A percentile compares a stretch with the other conserved stretches of the same genome.
Evolutionary conservation across 305 asterid genomes (phyloP).

Genomic region (Withania somnifera): DNA sequence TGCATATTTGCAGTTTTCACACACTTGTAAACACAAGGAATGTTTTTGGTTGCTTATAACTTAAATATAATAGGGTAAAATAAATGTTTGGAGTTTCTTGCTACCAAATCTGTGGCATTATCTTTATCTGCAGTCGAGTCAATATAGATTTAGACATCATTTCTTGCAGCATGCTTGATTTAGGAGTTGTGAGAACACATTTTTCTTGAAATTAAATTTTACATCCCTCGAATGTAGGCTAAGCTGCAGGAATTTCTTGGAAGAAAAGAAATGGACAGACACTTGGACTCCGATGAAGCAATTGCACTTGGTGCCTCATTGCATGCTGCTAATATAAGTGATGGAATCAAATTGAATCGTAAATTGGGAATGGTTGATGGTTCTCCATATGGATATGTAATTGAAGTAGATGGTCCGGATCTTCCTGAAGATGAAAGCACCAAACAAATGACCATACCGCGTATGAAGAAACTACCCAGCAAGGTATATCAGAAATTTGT

Average conservation of each 20-base stretch:
- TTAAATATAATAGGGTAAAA: too few relatives aligned
- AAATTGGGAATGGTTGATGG: constrained; percentile 74
- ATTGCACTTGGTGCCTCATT: constrained; percentile 89
- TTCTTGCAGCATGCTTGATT: too few relatives aligned
- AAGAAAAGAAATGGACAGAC: constrained; percentile 85
- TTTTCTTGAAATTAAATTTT: not conserved
- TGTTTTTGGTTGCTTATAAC: too few relatives aligned
- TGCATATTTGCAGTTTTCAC: too few relatives aligned
- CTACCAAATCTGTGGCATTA: too few relatives aligned
- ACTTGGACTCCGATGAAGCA: constrained; percentile 98
- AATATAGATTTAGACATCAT: too few relatives aligned
- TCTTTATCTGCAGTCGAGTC: too few relatives aligned
- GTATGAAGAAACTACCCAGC: constrained; percentile 92
- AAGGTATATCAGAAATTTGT: constrained; percentile 40
- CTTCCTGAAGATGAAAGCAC: constrained; percentile 73
- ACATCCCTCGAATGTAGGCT: constrained; percentile 39
- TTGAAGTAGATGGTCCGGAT: constrained; percentile 75
- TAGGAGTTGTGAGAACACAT: too few relatives aligned
- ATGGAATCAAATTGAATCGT: constrained; percentile 33
- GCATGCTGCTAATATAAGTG: constrained; percentile 78
- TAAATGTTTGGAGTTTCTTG: too few relatives aligned
- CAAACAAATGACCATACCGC: constrained; percentile 83
- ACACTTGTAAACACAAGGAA: too few relatives aligned
- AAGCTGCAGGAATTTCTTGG: constrained; percentile 98
- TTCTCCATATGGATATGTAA: constrained; percentile 7